Evolutionary conservation across 2,329 filamentous ascomycete species (phyloP).

Genomic region (Lomentospora prolificans): DNA sequence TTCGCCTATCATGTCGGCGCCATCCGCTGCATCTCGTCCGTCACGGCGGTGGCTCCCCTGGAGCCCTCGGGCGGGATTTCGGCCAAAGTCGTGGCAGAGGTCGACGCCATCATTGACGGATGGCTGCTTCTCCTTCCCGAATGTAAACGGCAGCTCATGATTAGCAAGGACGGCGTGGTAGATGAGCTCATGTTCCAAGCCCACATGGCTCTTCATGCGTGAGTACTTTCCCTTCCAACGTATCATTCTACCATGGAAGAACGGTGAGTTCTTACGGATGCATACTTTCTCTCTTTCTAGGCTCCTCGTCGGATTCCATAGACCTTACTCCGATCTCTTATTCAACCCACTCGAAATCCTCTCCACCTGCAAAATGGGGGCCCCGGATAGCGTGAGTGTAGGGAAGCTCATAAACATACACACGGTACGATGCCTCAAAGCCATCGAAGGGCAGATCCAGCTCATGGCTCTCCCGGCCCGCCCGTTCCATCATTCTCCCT

Average conservation of each 20-base stretch:
- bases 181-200: slow-evolving; percentile 22
- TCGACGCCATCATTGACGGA: slow-evolving; percentile 25
- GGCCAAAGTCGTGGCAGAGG: slow-evolving; percentile 19
- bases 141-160: slow-evolving; percentile 21
- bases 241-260: no score
- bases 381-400: slow-evolving; percentile 9
- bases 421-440: slow-evolving; percentile 26
- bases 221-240: background rate
- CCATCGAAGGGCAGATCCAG: slow-evolving; percentile 27
- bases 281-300: slow-evolving; percentile 13
- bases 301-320: slow-evolving; percentile 24
- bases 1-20: slow-evolving; percentile 59
- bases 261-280: no score
- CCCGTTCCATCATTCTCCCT: slow-evolving; percentile 27
- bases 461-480: slow-evolving; percentile 25
- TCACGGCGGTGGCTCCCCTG: slow-evolving; percentile 17
- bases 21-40: slow-evolving; percentile 27
- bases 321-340: slow-evolving; percentile 27
- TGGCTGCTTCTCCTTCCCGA: slow-evolving; percentile 28
- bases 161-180: slow-evolving; percentile 16
- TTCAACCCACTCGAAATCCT: slow-evolving; percentile 27
- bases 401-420: slow-evolving; percentile 24
- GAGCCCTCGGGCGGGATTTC: slow-evolving; percentile 15
- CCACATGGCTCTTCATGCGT: slow-evolving; percentile 18
- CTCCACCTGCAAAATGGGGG: slow-evolving; percentile 24